Percentiles rank a stretch among this genome's conserved stretches.
phyloP scores from a whole-genome alignment of 345 rosid species.

The Ailanthus altissimus region DNA sequence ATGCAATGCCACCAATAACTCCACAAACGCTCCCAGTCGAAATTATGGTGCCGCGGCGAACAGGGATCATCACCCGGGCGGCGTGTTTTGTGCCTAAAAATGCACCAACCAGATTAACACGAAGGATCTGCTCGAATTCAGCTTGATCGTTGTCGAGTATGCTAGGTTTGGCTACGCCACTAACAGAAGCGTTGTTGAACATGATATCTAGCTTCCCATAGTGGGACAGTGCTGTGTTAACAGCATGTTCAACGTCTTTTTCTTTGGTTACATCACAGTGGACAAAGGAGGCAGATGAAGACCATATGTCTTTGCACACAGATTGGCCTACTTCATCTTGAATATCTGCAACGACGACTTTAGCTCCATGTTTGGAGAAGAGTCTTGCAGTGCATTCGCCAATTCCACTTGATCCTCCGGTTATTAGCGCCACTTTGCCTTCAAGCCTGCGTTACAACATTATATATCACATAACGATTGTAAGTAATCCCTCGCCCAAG shows the following conservation, averaged over 20 bases:
- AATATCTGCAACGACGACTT: slow-evolving; percentile 24
- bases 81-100: slow-evolving; percentile 42
- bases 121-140: slow-evolving; percentile 21
- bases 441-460: slow-evolving; percentile 11
- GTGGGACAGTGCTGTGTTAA: slow-evolving; percentile 16
- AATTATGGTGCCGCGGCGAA: slow-evolving; percentile 23
- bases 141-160: slow-evolving; percentile 1
- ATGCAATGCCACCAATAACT: slow-evolving; percentile 1
- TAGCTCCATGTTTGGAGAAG: slow-evolving; percentile 24
- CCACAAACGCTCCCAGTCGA: slow-evolving; percentile 4
- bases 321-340: slow-evolving; percentile 22
- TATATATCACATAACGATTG: neutral
- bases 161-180: neutral
- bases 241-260: neutral
- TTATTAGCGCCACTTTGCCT: slow-evolving; percentile 25
- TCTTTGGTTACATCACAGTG: slow-evolving; percentile 30
- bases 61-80: slow-evolving; percentile 34
- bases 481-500: too few species aligned
- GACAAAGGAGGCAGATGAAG: slow-evolving; percentile 3
- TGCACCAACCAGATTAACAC: slow-evolving; percentile 19
- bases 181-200: slow-evolving; percentile 34
- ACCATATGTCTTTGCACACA: slow-evolving; percentile 8
- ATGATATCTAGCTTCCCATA: slow-evolving; percentile 40
- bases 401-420: slow-evolving; percentile 31
- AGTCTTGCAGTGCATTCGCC: slow-evolving; percentile 25